Percentiles rank a stretch among this genome's conserved stretches.
Evolutionary conservation across 2,329 filamentous ascomycete genomes (phyloP).

Genomic region (Teratosphaeria viscida): DNA sequence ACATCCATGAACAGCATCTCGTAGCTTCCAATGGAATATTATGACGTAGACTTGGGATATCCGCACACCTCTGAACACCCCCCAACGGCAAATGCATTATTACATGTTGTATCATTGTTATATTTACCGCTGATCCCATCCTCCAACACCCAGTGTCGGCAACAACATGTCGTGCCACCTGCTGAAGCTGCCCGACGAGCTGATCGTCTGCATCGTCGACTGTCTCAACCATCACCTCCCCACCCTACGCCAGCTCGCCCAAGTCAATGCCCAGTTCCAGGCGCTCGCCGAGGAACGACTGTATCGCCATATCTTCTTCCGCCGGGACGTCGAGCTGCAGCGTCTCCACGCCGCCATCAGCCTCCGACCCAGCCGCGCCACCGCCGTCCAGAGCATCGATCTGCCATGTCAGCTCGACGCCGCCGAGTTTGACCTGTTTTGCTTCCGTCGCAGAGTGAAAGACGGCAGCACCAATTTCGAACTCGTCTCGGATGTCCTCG

Average conservation of each 20-base stretch:
- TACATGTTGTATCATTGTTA: too few species aligned
- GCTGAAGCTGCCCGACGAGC: slow-evolving; percentile 2
- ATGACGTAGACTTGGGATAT: too few species aligned
- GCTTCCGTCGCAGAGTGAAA: background rate
- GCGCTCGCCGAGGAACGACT: slow-evolving; percentile 2
- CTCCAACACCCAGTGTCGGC: too few species aligned
- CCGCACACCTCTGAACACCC: too few species aligned
- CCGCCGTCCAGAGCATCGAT: background rate
- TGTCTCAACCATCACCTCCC: background rate
- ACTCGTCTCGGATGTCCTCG: background rate
- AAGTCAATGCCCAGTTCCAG: background rate
- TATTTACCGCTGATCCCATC: too few species aligned
- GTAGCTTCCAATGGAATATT: too few species aligned
- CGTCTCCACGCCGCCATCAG: background rate
- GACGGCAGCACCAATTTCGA: background rate
- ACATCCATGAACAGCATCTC: background rate
- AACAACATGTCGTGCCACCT: background rate
- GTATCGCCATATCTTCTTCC: slow-evolving; percentile 4
- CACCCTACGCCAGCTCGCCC: background rate
- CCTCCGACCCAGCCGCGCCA: background rate
- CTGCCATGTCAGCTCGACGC: background rate
- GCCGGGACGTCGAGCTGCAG: background rate
- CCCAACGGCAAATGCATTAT: too few species aligned
- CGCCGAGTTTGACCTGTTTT: background rate
- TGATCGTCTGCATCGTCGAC: slow-evolving; percentile 2